Evolutionary conservation across 1,284 basidiomycete genomes (phyloP).

Genomic region (Boletus albobrunnescens): DNA sequence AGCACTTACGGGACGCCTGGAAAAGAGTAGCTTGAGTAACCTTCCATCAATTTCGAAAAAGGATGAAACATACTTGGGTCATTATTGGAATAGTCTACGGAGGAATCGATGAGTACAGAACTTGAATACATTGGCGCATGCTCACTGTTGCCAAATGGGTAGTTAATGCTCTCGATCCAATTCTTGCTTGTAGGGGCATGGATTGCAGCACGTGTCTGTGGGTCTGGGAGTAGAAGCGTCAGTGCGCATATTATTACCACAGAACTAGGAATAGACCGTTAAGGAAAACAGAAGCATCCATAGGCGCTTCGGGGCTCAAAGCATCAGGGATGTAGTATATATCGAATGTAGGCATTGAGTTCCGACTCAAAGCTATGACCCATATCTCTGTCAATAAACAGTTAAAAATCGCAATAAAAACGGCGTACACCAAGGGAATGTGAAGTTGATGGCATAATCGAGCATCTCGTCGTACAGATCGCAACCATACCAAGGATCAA

Average conservation of each 20-base stretch:
- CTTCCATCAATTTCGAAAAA: not conserved
- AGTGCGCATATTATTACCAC: not conserved
- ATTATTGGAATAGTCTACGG: constrained; percentile 14
- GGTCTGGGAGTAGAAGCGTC: constrained; percentile 37
- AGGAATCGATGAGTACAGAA: not conserved
- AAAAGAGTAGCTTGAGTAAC: constrained; percentile 3
- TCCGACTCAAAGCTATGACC: constrained; percentile 30
- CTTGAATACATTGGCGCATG: constrained; percentile 4
- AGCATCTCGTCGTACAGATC: constrained; percentile 48
- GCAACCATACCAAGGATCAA: constrained; percentile 61
- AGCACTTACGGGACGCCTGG: constrained; percentile 46
- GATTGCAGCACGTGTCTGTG: constrained; percentile 51
- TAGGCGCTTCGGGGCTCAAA: constrained; percentile 41
- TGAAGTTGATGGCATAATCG: constrained; percentile 61
- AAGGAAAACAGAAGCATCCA: constrained; percentile 51
- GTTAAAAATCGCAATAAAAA: not conserved
- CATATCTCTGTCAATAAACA: constrained; percentile 3
- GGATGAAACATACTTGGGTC: constrained; percentile 42
- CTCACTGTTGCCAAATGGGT: constrained; percentile 47
- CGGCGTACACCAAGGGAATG: constrained; percentile 60
- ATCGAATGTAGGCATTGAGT: constrained; percentile 40
- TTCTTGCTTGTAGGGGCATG: constrained; percentile 65
- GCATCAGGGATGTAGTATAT: constrained; percentile 55
- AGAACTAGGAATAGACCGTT: constrained; percentile 45
- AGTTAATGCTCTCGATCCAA: constrained; percentile 47